These are phyloP conservation scores for Cryptococcus sp. DNA, from an alignment of 1,284 basidiomycete species.

Conservation along the genomic window DNA sequence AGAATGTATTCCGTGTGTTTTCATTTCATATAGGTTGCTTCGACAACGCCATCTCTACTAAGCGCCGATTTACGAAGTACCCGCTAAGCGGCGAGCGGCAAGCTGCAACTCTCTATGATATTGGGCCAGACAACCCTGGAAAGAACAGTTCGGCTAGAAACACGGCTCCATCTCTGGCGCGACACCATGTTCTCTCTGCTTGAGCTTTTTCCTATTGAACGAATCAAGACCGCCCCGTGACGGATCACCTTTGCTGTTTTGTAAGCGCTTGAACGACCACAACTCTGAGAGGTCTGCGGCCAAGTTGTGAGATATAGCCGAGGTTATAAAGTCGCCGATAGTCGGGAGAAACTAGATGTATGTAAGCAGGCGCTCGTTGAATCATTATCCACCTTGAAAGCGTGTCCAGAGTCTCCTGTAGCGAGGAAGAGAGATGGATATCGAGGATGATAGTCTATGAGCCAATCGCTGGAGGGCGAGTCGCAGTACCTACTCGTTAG, in stretches of 20 bases:
- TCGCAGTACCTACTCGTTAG: conserved; percentile 46
- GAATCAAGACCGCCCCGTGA: conserved; percentile 8
- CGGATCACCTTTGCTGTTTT: conserved; percentile 6
- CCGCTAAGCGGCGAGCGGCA: no score
- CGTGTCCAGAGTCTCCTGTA: conserved; percentile 47
- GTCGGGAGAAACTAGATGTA: conserved; percentile 24
- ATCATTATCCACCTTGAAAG: conserved; percentile 30
- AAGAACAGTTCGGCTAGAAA: no score
- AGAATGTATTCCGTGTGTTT: no score
- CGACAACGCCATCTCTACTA: neutral
- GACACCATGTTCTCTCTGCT: neutral
- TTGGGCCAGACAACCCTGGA: no score
- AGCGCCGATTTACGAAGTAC: neutral
- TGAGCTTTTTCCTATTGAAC: conserved; percentile 1
- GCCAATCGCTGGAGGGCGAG: conserved; percentile 47
- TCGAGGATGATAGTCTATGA: conserved; percentile 40
- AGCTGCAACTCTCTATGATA: no score
- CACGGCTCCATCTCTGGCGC: neutral
- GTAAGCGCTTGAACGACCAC: conserved; percentile 10
- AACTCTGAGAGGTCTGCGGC: conserved; percentile 7
- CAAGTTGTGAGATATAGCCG: conserved; percentile 8
- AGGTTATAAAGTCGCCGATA: conserved; percentile 17
- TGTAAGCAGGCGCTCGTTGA: neutral
- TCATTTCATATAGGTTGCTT: no score
- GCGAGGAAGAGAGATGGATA: conserved; percentile 39